phyloP scores from a whole-genome alignment of 1,284 basidiomycete species.

The Puccinia novopanici region DNA sequence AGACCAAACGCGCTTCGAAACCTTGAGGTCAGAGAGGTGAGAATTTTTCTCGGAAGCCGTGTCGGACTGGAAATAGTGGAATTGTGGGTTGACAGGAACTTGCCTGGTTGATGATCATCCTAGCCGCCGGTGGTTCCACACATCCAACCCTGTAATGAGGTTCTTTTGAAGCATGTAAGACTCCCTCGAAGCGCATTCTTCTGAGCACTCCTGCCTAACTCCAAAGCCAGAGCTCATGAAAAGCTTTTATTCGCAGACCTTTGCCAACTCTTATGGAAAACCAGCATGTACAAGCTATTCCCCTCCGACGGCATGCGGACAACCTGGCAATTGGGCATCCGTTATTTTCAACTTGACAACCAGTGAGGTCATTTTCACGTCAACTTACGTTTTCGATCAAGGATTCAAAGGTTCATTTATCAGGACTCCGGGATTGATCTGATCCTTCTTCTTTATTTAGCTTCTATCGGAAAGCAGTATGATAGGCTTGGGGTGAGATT shows the following conservation, averaged over 20 bases:
- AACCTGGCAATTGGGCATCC: slow-evolving; percentile 41
- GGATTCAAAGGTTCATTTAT: not conserved
- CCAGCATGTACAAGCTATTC: slow-evolving; percentile 20
- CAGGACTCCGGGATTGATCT: not conserved
- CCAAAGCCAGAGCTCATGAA: not conserved
- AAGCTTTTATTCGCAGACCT: slow-evolving; percentile 30
- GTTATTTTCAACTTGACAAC: slow-evolving; percentile 43
- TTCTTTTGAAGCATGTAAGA: slow-evolving; percentile 41
- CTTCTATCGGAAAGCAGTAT: slow-evolving; percentile 41
- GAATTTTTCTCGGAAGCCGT: not conserved
- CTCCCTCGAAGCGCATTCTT: not conserved
- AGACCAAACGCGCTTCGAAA: slow-evolving; percentile 36
- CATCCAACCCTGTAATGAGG: slow-evolving; percentile 12
- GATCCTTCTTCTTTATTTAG: not conserved
- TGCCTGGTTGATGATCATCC: not conserved
- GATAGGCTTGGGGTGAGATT: slow-evolving; percentile 42
- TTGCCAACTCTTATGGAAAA: slow-evolving; percentile 28
- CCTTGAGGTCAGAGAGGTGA: slow-evolving; percentile 48
- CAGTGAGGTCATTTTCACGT: slow-evolving; percentile 15
- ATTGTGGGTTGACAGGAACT: not conserved
- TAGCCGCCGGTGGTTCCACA: slow-evolving; percentile 46
- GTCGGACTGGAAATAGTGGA: not conserved
- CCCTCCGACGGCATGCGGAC: slow-evolving; percentile 38
- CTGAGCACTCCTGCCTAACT: not conserved
- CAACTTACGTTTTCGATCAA: not conserved